Conservation (phyloP, 805 yeast species). For the Candida methanosorbosa region DNA sequence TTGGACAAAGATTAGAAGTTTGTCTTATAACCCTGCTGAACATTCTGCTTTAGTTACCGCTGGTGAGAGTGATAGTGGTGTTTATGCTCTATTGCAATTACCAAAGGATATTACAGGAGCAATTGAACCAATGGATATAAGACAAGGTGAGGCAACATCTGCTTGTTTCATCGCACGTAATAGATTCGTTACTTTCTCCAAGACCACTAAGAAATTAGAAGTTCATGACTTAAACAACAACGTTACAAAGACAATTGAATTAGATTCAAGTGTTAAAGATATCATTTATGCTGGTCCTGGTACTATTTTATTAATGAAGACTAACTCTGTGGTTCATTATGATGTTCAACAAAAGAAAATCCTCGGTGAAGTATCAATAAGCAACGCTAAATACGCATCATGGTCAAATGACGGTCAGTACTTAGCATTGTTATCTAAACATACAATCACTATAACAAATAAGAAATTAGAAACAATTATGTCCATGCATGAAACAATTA, state of each 20-base stretch:
- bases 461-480: slow-evolving; percentile 70
- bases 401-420: slow-evolving; percentile 88
- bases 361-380: slow-evolving; percentile 56
- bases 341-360: slow-evolving; percentile 91
- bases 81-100: slow-evolving; percentile 65
- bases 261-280: slow-evolving; percentile 59
- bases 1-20: slow-evolving; percentile 77
- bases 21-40: slow-evolving; percentile 91
- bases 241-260: slow-evolving; percentile 70
- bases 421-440: slow-evolving; percentile 84
- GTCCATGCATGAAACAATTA: slow-evolving; percentile 90
- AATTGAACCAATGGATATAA: slow-evolving; percentile 77
- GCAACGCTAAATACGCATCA: slow-evolving; percentile 76
- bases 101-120: slow-evolving; percentile 91
- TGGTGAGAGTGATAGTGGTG: slow-evolving; percentile 57
- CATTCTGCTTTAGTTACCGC: slow-evolving; percentile 77
- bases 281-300: slow-evolving; percentile 80
- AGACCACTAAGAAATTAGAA: slow-evolving; percentile 56
- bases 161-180: slow-evolving; percentile 93
- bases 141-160: slow-evolving; percentile 73
- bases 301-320: slow-evolving; percentile 64
- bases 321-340: slow-evolving; percentile 64
- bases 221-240: slow-evolving; percentile 78
- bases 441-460: slow-evolving; percentile 81
- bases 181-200: slow-evolving; percentile 77